Evolutionary conservation across 208 protist genomes (phyloP), one percentile per base, ranked within the genome.

Genomic region (Tetramitus jugosus): DNA sequence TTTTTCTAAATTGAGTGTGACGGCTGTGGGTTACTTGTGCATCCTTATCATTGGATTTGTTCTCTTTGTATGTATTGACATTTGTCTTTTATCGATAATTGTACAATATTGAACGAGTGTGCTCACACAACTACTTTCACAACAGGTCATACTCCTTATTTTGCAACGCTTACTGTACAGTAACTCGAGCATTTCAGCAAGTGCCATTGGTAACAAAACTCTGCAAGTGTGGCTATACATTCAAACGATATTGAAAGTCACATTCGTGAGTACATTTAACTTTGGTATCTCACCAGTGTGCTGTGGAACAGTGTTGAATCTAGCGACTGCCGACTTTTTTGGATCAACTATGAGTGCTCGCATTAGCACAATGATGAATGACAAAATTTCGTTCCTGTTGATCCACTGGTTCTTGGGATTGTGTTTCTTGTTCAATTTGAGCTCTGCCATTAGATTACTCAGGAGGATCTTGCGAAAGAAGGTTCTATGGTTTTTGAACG

Each of bases 401-500:
- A 10, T 56, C 49, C 49, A 56, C 20, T 56, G 49, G 49, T 26
- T 56, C 10, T 56, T 56, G 49, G 49, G 49, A 56, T 10, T 56
- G 49, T 10, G 10, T 10, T 56, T 56, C 49, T 20, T 56, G 49
- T 56, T 56, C 20, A 10, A 56, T 26, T 26, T 56, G 20, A 26
- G 14, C 10, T 10, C 14, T 20, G 20, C 49, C 49, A 20, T 69
- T 17, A 29, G 33, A 69, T 37, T 43, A 37, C 62, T 69, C 43
- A 39, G 62, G 29, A 43, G 35, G 7, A 37, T 69, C 35, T 3
- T 69, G 0, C 23, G 26, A 14, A 39, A 39, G n/a, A 37, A 37
- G 2, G 31, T 39, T 37, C n/a, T 69, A 42, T 69, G 62, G 62
- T 69, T 69, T 43, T 69, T 69, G 37, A 69, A 29, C 20, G 39